A percentile compares a stretch with the other conserved stretches of the same genome.
Conservation (phyloP, 139 green algal genomes). For the Volvox africanus region DNA sequence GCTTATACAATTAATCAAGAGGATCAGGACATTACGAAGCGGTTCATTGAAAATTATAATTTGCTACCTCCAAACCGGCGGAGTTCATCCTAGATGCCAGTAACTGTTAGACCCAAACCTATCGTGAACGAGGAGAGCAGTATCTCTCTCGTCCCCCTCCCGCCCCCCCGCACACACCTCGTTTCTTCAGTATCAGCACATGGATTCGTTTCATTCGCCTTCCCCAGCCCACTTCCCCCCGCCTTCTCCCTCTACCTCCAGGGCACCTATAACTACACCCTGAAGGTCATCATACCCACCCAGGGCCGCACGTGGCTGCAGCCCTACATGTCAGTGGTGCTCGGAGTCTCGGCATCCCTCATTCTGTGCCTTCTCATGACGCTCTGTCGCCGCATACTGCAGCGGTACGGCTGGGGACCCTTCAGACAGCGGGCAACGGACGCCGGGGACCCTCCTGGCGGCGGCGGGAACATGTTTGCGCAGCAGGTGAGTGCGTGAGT, state of each 20-base stretch:
- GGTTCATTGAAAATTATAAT: too few relatives aligned
- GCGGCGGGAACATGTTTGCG: slow-evolving; percentile 1
- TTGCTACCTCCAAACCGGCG: too few relatives aligned
- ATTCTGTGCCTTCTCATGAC: slow-evolving; percentile 68
- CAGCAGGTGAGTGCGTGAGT: neutral
- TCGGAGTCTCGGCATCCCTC: slow-evolving; percentile 70
- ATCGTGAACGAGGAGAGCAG: too few relatives aligned
- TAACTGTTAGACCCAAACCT: too few relatives aligned
- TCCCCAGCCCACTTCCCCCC: neutral
- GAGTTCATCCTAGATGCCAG: too few relatives aligned
- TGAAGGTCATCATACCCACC: slow-evolving; percentile 42
- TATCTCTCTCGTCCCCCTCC: neutral
- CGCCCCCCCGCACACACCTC: neutral
- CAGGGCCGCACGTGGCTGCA: slow-evolving; percentile 47
- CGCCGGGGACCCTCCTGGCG: neutral
- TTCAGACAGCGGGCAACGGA: slow-evolving; percentile 11
- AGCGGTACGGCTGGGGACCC: slow-evolving; percentile 50
- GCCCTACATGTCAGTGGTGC: slow-evolving; percentile 79
- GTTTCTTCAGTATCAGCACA: too few relatives aligned
- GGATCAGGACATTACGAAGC: too few relatives aligned
- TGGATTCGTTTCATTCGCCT: too few relatives aligned
- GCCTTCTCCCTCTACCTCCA: neutral
- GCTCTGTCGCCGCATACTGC: slow-evolving; percentile 61
- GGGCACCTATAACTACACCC: slow-evolving; percentile 33
- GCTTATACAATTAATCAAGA: too few relatives aligned